phyloP scores from a whole-genome alignment of 176 grass and related monocot genomes.

The Phoenix roebelenii region DNA sequence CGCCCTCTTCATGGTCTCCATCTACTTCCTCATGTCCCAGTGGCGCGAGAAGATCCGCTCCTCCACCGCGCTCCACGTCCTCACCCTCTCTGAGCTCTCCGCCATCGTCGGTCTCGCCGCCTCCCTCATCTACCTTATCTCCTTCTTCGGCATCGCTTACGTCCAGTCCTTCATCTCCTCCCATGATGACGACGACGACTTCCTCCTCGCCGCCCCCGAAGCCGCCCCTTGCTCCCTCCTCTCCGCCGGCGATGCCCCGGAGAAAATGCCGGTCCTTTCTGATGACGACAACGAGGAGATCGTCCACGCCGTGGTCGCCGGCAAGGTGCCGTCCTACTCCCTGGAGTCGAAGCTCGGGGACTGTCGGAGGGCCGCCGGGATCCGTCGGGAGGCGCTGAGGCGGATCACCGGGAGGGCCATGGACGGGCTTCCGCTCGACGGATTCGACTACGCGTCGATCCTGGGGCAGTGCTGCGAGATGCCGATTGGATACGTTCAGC shows the following conservation, averaged over 20 bases:
- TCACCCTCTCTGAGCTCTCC: slow-evolving; percentile 1
- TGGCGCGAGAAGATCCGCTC: slow-evolving; percentile 10
- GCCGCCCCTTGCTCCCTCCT: not conserved
- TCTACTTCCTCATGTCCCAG: slow-evolving; percentile 9
- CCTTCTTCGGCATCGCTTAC: slow-evolving; percentile 13
- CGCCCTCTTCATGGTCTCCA: slow-evolving; percentile 4
- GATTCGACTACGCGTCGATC: slow-evolving; percentile 10
- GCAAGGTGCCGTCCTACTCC: slow-evolving; percentile 4
- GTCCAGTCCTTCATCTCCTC: slow-evolving; percentile 3
- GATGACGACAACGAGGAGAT: slow-evolving; percentile 5
- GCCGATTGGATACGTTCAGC: slow-evolving; percentile 12
- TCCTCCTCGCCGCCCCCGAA: not conserved
- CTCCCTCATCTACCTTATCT: slow-evolving; percentile 14
- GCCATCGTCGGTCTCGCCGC: slow-evolving; percentile 10
- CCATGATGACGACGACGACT: not conserved
- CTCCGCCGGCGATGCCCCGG: not conserved
- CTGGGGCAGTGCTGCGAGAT: slow-evolving; percentile 9
- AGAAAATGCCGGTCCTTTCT: not conserved
- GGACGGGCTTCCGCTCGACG: slow-evolving; percentile 6
- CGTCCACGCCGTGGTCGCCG: not conserved
- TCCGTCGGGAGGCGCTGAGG: slow-evolving; percentile 7
- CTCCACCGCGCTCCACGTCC: slow-evolving; percentile 1
- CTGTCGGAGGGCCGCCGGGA: slow-evolving; percentile 7
- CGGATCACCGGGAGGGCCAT: slow-evolving; percentile 1
- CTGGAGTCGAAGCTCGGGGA: slow-evolving; percentile 8